Evolutionary conservation across 2,329 filamentous ascomycete species (phyloP), one percentile per base, ranked within the genome.

Genomic region (Byssoonygena ceratinophila): DNA sequence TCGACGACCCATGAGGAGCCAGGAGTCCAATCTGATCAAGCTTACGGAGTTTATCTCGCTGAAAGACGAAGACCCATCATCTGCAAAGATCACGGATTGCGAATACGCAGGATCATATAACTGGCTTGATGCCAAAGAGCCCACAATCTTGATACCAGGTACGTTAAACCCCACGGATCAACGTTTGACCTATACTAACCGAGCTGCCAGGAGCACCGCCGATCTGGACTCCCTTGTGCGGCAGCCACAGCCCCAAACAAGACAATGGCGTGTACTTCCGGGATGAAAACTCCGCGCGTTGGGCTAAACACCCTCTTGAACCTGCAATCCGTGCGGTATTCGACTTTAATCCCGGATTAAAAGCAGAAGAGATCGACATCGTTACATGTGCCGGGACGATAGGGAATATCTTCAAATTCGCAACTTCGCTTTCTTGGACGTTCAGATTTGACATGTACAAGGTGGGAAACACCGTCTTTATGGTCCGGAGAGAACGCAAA

Each of bases 311-410:
- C 54, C 73, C 74, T 0, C 63, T 73, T 8, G 71, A 75, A 51
- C 73, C 75, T 16, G 68, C 69, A 4, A 64, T 76, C 1, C 61
- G 67, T 48, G 67, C 74, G 1, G 55, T 76, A 1, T 50, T 79
- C 1, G 60, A 60, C 1, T 59, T 65, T 7, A 59, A 74, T 2
- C 66, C 70, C 0, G 57, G 64, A 1, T 69, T 73, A 46, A 34
- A 61, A 1, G 58, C 66, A 2, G 50, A 58, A 0, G 54, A 59
- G 0, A 58, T 82, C 31, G 77, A 85, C 58, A 59, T 87, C 1
- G 71, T 81, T 29, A 78, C 71, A 0, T 86, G 82, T 54, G 73
- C 73, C 0, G 83, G 75, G 57, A 83, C 80, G 0, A 54, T 85
- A 0, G 77, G 80, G 0, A 82, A 78, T 59, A 72, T 86, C 0